Percentiles rank a stretch among this genome's conserved stretches.
phyloP scores from a whole-genome alignment of 2,329 filamentous ascomycete genomes.

The Conoideocrella luteorostrata region DNA sequence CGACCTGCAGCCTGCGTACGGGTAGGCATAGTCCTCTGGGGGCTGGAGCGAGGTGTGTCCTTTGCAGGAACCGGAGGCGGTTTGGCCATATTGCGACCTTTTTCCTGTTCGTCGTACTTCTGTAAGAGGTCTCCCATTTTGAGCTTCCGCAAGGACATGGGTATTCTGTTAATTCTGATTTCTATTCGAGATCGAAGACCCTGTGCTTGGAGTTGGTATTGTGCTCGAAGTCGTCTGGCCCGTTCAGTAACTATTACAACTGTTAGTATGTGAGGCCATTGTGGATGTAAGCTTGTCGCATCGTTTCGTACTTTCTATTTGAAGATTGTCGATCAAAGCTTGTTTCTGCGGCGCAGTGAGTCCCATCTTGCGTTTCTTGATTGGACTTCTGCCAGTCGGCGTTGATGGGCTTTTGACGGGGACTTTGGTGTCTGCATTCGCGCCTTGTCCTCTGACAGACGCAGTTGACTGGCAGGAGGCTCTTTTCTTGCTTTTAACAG shows the following conservation, averaged over 20 bases:
- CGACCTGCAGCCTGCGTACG: constrained; percentile 18
- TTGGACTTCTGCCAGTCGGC: constrained; percentile 47
- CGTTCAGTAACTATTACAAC: constrained; percentile 67
- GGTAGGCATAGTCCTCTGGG: constrained; percentile 25
- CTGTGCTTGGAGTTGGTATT: constrained; percentile 83
- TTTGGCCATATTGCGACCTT: constrained; percentile 29
- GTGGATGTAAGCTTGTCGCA: not conserved
- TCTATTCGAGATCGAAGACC: constrained; percentile 81
- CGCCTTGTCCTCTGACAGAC: constrained; percentile 11
- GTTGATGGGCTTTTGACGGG: constrained; percentile 28
- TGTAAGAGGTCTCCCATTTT: constrained; percentile 74
- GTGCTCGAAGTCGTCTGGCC: constrained; percentile 77
- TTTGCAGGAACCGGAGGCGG: constrained; percentile 46
- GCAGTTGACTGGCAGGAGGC: constrained; percentile 17
- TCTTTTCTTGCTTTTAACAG: constrained; percentile 33
- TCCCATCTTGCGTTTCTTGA: constrained; percentile 53
- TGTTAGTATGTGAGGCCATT: not conserved
- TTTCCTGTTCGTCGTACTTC: constrained; percentile 41
- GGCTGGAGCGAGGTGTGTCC: constrained; percentile 33
- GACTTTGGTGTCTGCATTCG: constrained; percentile 17
- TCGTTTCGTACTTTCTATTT: constrained; percentile 70
- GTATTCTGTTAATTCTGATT: constrained; percentile 89
- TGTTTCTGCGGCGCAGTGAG: constrained; percentile 73
- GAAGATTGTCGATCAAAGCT: constrained; percentile 79
- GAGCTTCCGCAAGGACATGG: constrained; percentile 66